phyloP scores from a whole-genome alignment of 2,329 filamentous ascomycete species.

The Aspergillus awamori region DNA sequence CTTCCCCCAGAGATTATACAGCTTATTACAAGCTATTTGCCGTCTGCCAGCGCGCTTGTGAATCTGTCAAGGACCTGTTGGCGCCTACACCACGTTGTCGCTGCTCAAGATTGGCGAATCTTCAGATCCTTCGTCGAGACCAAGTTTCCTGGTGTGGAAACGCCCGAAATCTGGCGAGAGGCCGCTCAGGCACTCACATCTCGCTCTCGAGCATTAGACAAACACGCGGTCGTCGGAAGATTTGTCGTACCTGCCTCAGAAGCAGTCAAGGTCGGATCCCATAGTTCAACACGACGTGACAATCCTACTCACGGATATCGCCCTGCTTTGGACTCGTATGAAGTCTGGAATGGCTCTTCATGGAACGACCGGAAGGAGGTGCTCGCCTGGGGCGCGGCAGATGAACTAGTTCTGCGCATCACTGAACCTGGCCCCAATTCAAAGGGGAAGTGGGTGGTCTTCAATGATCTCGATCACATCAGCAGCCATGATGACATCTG shows the following conservation, averaged over 20 bases:
- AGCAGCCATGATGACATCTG: constrained; percentile 64
- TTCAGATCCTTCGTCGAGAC: constrained; percentile 51
- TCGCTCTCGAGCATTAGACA: constrained; percentile 60
- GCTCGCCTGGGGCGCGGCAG: constrained; percentile 63
- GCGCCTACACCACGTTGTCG: constrained; percentile 49
- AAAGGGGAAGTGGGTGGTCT: constrained; percentile 53
- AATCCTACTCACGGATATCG: constrained; percentile 58
- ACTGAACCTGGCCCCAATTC: constrained; percentile 45
- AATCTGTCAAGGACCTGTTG: constrained; percentile 51
- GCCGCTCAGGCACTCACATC: constrained; percentile 59
- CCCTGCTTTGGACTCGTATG: constrained; percentile 61
- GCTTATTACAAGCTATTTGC: constrained; percentile 46
- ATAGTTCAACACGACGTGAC: constrained; percentile 48
- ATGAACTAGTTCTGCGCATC: constrained; percentile 56
- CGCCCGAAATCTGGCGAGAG: constrained; percentile 51
- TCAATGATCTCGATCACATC: constrained; percentile 53
- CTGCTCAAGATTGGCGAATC: constrained; percentile 52
- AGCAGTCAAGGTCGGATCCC: constrained; percentile 43
- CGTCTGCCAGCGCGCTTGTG: constrained; percentile 49
- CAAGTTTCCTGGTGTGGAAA: constrained; percentile 51
- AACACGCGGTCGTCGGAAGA: constrained; percentile 58
- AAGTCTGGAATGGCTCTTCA: constrained; percentile 50
- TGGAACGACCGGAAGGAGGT: constrained; percentile 59
- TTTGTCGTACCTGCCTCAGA: constrained; percentile 51
- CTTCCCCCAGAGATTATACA: constrained; percentile 50